phyloP scores from a whole-genome alignment of 176 grass and related monocot genomes.

The Oryza australiensis region DNA sequence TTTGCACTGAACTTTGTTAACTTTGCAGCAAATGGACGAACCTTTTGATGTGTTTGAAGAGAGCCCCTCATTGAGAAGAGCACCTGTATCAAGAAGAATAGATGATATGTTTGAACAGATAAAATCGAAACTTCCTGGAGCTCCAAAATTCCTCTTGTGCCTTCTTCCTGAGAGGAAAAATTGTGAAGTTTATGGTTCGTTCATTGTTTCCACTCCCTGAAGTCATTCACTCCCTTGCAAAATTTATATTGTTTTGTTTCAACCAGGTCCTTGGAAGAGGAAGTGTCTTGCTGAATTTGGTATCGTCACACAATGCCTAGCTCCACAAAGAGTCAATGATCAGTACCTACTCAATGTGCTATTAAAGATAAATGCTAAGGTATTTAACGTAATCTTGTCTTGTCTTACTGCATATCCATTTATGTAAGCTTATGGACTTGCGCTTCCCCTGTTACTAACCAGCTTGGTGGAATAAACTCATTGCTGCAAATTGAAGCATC shows the following conservation, averaged over 20 bases:
- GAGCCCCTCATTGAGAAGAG: constrained; percentile 46
- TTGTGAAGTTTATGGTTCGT: constrained; percentile 90
- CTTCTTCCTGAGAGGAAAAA: constrained; percentile 87
- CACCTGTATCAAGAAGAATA: constrained; percentile 51
- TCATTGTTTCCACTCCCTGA: constrained; percentile 22
- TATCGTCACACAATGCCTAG: constrained; percentile 86
- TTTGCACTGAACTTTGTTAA: constrained; percentile 9
- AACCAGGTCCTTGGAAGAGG: constrained; percentile 87
- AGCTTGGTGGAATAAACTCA: constrained; percentile 89
- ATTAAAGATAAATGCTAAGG: constrained; percentile 95
- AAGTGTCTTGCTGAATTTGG: constrained; percentile 92
- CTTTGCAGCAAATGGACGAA: constrained; percentile 50
- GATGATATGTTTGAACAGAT: constrained; percentile 77
- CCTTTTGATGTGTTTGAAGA: constrained; percentile 73
- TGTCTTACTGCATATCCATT: constrained; percentile 4
- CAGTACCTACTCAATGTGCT: constrained; percentile 79
- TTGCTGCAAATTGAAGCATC: constrained; percentile 63
- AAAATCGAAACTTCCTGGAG: constrained; percentile 60
- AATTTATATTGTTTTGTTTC: constrained; percentile 16
- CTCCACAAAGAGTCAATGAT: constrained; percentile 80
- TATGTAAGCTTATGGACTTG: background rate
- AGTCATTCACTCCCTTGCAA: background rate
- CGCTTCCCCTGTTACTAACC: background rate
- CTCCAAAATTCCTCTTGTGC: constrained; percentile 75
- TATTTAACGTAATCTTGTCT: constrained; percentile 22